Evolutionary conservation across 768 basidiomycete species (phyloP).

Genomic region (Suillus weaverae): DNA sequence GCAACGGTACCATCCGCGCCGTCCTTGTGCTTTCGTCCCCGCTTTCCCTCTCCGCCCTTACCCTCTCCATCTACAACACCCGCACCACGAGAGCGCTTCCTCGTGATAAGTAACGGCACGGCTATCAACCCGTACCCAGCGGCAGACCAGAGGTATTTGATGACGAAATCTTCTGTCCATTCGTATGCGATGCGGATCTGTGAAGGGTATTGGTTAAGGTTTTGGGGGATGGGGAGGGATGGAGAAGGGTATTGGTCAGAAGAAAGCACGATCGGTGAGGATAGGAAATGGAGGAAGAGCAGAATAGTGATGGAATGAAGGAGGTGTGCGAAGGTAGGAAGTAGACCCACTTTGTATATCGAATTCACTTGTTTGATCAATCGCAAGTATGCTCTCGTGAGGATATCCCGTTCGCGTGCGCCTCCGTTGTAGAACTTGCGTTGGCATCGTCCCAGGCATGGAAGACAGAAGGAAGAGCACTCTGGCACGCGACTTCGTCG

Average conservation of each 20-base stretch:
- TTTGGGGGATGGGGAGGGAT: neutral
- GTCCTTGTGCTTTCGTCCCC: constrained; percentile 4
- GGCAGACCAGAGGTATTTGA: constrained; percentile 96
- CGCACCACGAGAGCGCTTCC: constrained; percentile 23
- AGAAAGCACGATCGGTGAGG: neutral
- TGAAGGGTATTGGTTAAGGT: neutral
- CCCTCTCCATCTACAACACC: constrained; percentile 9
- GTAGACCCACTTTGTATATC: constrained; percentile 69
- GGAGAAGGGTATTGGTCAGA: neutral
- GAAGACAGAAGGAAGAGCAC: constrained; percentile 28
- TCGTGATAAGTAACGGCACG: constrained; percentile 82
- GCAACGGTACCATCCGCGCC: constrained; percentile 40
- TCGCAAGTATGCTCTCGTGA: constrained; percentile 75
- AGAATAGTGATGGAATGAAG: neutral
- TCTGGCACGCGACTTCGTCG: constrained; percentile 91
- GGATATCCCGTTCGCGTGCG: constrained; percentile 74
- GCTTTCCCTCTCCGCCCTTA: constrained; percentile 16
- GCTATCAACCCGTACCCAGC: constrained; percentile 91
- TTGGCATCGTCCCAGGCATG: neutral
- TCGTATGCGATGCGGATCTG: constrained; percentile 89
- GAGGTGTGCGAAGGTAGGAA: neutral
- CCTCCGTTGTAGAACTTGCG: constrained; percentile 91
- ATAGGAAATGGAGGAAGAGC: neutral
- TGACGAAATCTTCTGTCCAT: constrained; percentile 97
- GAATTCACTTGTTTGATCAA: constrained; percentile 89